These are phyloP conservation scores for Oryza meyeriana DNA, from an alignment of 176 grass and related monocot species.

Conservation along the genomic window DNA sequence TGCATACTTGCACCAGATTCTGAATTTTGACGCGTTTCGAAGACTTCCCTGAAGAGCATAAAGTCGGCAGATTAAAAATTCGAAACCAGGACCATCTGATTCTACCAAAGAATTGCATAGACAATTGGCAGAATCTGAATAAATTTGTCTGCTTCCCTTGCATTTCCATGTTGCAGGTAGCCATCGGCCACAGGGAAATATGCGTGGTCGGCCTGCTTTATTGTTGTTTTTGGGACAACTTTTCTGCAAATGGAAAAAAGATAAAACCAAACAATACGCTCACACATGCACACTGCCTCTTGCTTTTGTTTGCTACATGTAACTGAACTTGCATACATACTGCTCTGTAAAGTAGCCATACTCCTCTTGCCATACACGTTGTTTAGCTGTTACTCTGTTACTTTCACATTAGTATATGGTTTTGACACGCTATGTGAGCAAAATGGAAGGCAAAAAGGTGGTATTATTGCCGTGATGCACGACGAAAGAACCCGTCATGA, in stretches of 20 bases:
- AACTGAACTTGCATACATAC: conserved; percentile 8
- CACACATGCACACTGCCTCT: conserved; percentile 26
- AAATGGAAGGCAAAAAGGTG: conserved; percentile 22
- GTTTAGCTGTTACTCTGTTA: conserved; percentile 18
- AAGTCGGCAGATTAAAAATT: conserved; percentile 33
- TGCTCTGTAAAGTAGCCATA: conserved; percentile 38
- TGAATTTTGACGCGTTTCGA: conserved; percentile 13
- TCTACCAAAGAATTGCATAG: conserved; percentile 43
- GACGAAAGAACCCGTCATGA: conserved; percentile 34
- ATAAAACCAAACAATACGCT: conserved; percentile 44
- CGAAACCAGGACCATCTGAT: conserved; percentile 30
- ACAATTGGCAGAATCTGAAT: conserved; percentile 50
- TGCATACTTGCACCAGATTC: neutral
- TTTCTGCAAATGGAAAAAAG: conserved; percentile 55
- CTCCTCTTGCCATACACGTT: neutral
- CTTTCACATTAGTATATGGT: neutral
- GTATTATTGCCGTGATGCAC: conserved; percentile 22
- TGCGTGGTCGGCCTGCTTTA: conserved; percentile 41
- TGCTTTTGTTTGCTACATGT: conserved; percentile 26
- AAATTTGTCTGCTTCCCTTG: conserved; percentile 41
- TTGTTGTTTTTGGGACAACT: conserved; percentile 38
- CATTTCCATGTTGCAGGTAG: conserved; percentile 45
- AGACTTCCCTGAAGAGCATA: conserved; percentile 27
- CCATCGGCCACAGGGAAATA: conserved; percentile 42
- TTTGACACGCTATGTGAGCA: neutral